Conservation (phyloP, 179 eudicot species). For the Spinacia oleracea region DNA sequence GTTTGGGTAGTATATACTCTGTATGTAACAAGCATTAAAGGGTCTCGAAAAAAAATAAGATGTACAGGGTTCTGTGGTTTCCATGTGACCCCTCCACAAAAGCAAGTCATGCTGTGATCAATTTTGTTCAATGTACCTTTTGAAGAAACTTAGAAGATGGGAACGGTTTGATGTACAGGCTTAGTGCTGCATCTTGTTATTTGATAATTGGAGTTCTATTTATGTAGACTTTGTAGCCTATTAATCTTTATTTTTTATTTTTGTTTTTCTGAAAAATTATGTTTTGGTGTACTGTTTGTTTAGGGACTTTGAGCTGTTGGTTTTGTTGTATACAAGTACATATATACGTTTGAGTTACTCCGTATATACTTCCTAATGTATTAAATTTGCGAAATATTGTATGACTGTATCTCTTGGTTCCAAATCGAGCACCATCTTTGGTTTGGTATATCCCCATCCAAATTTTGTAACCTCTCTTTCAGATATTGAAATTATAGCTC, state of each 20-base stretch:
- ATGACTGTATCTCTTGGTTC: background rate
- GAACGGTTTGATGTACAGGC: constrained; percentile 5
- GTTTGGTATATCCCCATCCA: background rate
- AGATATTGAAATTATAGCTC: too few species aligned
- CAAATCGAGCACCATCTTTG: background rate
- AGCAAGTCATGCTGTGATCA: background rate
- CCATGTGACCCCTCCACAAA: background rate
- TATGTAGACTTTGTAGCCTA: background rate
- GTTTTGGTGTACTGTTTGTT: background rate
- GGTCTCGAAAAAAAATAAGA: background rate
- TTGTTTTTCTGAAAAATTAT: too few species aligned
- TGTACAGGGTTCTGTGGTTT: constrained; percentile 12
- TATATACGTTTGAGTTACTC: too few species aligned
- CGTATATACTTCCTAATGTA: too few species aligned
- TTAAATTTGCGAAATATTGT: too few species aligned
- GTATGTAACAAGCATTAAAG: background rate
- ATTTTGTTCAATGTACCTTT: background rate
- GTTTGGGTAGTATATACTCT: background rate
- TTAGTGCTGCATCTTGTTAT: background rate
- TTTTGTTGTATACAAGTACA: background rate
- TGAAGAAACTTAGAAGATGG: background rate
- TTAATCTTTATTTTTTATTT: background rate
- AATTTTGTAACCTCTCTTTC: background rate
- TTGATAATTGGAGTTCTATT: background rate
- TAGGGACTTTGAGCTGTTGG: background rate